These are phyloP conservation scores for Carex arenaria DNA, from an alignment of 202 grass and related monocot genomes.

Conservation along the genomic window DNA sequence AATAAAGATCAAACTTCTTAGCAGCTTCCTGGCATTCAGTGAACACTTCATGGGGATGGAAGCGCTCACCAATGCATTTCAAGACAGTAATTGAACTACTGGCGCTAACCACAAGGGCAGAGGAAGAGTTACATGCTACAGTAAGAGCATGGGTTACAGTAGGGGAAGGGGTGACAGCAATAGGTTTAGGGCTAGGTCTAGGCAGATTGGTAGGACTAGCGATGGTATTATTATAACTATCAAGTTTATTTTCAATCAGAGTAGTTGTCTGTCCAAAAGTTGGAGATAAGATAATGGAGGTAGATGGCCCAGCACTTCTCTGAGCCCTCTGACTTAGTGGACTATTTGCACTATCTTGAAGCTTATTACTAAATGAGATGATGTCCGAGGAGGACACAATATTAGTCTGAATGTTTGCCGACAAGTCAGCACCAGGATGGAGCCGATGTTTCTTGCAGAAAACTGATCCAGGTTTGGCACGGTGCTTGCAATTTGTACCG, in stretches of 20 bases:
- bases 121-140: not conserved
- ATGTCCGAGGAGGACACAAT: not conserved
- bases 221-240: constrained; percentile 5
- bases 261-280: not conserved
- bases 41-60: constrained; percentile 2
- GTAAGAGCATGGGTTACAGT: not conserved
- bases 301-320: not conserved
- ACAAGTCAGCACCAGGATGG: constrained; percentile 41
- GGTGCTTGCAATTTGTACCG: constrained; percentile 96
- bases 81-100: constrained; percentile 8
- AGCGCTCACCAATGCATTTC: constrained; percentile 17
- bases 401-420: constrained; percentile 21
- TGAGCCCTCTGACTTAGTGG: not conserved
- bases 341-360: not conserved
- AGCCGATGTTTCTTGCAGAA: constrained; percentile 91
- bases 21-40: constrained; percentile 80
- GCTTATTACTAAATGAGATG: constrained; percentile 22
- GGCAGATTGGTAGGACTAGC: not conserved
- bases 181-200: constrained; percentile 15
- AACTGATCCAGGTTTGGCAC: constrained; percentile 68
- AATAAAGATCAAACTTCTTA: constrained; percentile 79
- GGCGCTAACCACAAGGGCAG: not conserved
- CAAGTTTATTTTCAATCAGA: constrained; percentile 5
- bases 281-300: not conserved
- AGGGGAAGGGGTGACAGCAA: not conserved